Evolutionary conservation across 805 yeast species (phyloP).

Genomic region (Cyberlindnera suaveolens): DNA sequence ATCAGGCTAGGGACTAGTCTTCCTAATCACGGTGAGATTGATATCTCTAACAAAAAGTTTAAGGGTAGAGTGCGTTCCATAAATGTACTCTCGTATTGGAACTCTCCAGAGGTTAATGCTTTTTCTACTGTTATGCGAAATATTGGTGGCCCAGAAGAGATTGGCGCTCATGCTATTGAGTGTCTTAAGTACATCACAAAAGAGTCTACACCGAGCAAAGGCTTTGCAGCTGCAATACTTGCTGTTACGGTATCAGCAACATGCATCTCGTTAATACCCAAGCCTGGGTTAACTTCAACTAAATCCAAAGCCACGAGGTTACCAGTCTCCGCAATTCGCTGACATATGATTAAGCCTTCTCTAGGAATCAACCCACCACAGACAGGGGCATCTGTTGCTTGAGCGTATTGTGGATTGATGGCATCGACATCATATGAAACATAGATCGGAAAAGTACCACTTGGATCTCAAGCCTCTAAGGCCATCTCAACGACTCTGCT

Average conservation of each 20-base stretch:
- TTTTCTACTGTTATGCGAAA: slow-evolving; percentile 95
- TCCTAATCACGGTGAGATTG: slow-evolving; percentile 92
- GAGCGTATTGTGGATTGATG: slow-evolving; percentile 88
- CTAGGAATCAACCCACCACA: slow-evolving; percentile 92
- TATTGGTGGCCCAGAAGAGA: slow-evolving; percentile 88
- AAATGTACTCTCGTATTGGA: slow-evolving; percentile 92
- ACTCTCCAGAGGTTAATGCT: slow-evolving; percentile 97
- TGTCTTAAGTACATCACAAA: slow-evolving; percentile 12
- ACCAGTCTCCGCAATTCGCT: slow-evolving; percentile 89
- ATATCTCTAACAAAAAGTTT: slow-evolving; percentile 95
- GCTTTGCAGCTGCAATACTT: slow-evolving; percentile 85
- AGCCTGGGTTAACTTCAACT: slow-evolving; percentile 88
- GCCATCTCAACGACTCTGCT: slow-evolving; percentile 92
- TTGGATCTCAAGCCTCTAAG: slow-evolving; percentile 67
- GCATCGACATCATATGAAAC: slow-evolving; percentile 95
- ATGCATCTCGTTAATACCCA: slow-evolving; percentile 73
- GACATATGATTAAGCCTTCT: slow-evolving; percentile 90
- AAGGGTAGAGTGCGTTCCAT: slow-evolving; percentile 99
- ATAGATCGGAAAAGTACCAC: slow-evolving; percentile 67
- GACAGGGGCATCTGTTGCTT: slow-evolving; percentile 98
- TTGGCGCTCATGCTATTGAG: slow-evolving; percentile 32
- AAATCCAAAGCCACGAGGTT: slow-evolving; percentile 80
- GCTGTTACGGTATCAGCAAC: slow-evolving; percentile 81
- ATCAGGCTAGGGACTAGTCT: slow-evolving; percentile 95
- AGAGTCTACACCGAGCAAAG: slow-evolving; percentile 93